Evolutionary conservation across 257 asterid species (phyloP).

Genomic region (Solanum pimpinellifolium): DNA sequence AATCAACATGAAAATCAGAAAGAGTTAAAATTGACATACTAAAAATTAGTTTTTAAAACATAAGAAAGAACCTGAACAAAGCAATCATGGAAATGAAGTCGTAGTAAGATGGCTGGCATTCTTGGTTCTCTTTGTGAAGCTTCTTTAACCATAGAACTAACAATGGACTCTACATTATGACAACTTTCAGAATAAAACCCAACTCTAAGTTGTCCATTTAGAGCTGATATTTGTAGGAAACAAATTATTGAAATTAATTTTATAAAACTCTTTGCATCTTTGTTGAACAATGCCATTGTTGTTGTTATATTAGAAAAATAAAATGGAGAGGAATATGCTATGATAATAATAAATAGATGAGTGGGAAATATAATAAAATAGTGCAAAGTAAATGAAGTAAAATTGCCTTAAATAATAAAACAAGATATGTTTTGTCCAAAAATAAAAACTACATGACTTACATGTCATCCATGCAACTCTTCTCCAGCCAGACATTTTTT

Average conservation of each 20-base stretch:
- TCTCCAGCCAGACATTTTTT: background rate
- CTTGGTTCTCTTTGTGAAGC: slow-evolving; percentile 8
- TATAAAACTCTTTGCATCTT: background rate
- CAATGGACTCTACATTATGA: slow-evolving; percentile 26
- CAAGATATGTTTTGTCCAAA: background rate
- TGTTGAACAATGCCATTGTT: background rate
- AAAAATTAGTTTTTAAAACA: background rate
- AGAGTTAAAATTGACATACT: background rate
- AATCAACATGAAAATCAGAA: background rate
- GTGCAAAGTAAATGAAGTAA: background rate
- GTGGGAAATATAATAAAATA: background rate
- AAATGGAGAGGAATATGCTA: background rate
- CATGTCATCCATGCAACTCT: slow-evolving; percentile 1
- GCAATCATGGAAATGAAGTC: slow-evolving; percentile 42
- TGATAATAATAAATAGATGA: background rate
- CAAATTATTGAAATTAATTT: slow-evolving; percentile 1
- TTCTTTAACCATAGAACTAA: slow-evolving; percentile 17
- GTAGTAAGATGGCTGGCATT: slow-evolving; percentile 18
- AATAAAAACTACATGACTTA: background rate
- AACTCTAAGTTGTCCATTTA: slow-evolving; percentile 17
- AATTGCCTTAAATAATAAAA: background rate
- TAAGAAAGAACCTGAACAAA: slow-evolving; percentile 22
- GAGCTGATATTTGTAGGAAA: background rate
- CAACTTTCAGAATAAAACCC: slow-evolving; percentile 38
- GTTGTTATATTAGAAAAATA: background rate